Evolutionary conservation across 192 early-diverging fungal genomes (phyloP).

Genomic region (Coemansia sp.): DNA sequence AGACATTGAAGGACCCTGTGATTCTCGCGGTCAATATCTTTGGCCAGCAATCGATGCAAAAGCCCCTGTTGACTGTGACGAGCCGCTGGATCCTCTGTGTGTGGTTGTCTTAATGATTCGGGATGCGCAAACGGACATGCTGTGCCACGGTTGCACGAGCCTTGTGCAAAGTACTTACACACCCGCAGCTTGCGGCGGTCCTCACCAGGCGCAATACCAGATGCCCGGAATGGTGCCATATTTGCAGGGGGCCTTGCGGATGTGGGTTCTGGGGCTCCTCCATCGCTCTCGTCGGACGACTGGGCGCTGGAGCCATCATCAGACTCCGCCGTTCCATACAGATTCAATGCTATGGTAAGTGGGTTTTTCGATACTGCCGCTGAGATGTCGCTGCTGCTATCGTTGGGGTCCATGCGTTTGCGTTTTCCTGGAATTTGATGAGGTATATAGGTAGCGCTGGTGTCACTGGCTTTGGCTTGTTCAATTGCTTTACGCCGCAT

Average conservation of each 20-base stretch:
- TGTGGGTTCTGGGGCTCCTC: constrained; percentile 15
- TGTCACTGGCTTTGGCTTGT: not conserved
- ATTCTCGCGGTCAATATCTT: constrained; percentile 55
- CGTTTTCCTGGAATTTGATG: constrained; percentile 15
- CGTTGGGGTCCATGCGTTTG: not conserved
- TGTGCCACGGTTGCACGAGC: constrained; percentile 23
- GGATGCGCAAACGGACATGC: constrained; percentile 39
- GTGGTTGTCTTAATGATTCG: constrained; percentile 6
- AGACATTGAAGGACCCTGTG: constrained; percentile 44
- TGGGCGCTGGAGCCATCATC: constrained; percentile 4
- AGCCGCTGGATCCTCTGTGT: not conserved
- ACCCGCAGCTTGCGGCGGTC: constrained; percentile 40
- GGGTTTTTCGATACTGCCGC: not conserved
- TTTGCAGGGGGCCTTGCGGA: constrained; percentile 15
- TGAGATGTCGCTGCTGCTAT: not conserved
- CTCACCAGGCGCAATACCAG: constrained; percentile 26
- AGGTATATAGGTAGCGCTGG: too few species aligned
- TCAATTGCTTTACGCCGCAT: constrained; percentile 57
- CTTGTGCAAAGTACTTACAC: constrained; percentile 37
- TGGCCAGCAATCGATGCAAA: constrained; percentile 43
- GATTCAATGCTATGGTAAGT: not conserved
- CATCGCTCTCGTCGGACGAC: constrained; percentile 6
- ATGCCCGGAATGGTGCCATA: constrained; percentile 24
- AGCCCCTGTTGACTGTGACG: constrained; percentile 12
- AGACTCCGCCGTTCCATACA: not conserved